Evolutionary conservation across 768 basidiomycete species (phyloP).

Genomic region (Trametes cingulata): DNA sequence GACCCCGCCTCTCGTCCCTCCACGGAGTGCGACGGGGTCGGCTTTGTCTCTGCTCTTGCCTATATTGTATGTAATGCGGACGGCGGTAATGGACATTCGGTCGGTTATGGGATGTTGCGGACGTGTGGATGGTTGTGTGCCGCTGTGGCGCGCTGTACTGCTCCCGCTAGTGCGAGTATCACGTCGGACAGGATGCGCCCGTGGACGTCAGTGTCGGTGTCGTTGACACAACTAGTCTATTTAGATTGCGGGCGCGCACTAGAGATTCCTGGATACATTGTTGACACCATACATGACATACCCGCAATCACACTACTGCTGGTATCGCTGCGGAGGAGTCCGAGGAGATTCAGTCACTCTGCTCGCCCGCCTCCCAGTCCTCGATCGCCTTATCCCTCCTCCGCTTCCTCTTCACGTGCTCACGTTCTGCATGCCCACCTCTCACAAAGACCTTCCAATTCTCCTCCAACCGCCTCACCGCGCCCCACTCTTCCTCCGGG

Average conservation of each 20-base stretch:
- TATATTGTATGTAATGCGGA: constrained; percentile 9
- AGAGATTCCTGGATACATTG: not conserved
- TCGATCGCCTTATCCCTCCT: constrained; percentile 16
- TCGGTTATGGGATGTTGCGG: not conserved
- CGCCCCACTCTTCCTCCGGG: constrained; percentile 57
- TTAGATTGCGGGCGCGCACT: constrained; percentile 2
- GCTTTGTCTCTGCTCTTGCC: not conserved
- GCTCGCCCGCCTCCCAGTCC: constrained; percentile 22
- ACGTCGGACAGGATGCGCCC: not conserved
- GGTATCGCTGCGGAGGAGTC: too few relatives aligned
- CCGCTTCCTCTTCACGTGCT: constrained; percentile 14
- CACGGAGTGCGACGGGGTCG: not conserved
- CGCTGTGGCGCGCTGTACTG: not conserved
- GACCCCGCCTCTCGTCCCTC: not conserved
- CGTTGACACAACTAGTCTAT: not conserved
- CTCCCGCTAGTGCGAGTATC: not conserved
- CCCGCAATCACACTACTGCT: too few relatives aligned
- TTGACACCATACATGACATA: not conserved
- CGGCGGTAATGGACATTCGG: constrained; percentile 5
- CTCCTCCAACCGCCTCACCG: constrained; percentile 60
- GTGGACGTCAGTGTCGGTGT: not conserved
- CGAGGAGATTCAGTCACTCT: constrained; percentile 1
- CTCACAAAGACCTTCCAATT: constrained; percentile 70
- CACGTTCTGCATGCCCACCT: constrained; percentile 42
- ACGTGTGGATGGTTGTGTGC: not conserved